Conservation (phyloP, 2,329 filamentous ascomycete genomes). For the Colletotrichum lentis region DNA sequence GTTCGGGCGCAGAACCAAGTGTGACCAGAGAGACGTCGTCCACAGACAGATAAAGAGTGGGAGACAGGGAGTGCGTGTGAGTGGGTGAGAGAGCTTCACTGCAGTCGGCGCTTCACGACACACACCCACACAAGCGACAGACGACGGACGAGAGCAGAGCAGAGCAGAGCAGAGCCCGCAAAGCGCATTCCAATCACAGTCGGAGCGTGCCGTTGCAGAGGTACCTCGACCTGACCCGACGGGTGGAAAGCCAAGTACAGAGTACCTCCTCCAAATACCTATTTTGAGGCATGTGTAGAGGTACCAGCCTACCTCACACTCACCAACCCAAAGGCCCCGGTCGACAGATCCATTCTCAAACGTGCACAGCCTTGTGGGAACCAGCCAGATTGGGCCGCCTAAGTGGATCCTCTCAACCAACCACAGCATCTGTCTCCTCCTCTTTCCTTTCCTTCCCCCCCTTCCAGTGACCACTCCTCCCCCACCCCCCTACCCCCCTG, state of each 20-base stretch:
- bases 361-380: slow-evolving; percentile 41
- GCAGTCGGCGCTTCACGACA: slow-evolving; percentile 1
- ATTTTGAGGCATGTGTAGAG: not conserved
- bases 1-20: not conserved
- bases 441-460: slow-evolving; percentile 1
- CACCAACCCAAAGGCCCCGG: slow-evolving; percentile 17
- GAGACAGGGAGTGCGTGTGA: not conserved
- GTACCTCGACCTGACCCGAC: slow-evolving; percentile 19
- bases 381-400: slow-evolving; percentile 27
- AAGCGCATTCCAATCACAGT: slow-evolving; percentile 31
- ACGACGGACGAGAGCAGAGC: not conserved
- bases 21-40: not conserved
- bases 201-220: slow-evolving; percentile 35
- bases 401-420: slow-evolving; percentile 23
- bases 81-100: not conserved
- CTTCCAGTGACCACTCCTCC: not conserved
- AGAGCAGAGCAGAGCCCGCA: slow-evolving; percentile 7
- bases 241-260: not conserved
- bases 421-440: slow-evolving; percentile 5
- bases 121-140: not conserved
- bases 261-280: not conserved
- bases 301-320: slow-evolving; percentile 17
- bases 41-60: not conserved
- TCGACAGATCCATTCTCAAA: slow-evolving; percentile 39
- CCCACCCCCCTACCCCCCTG: not conserved